Evolutionary conservation across 2,329 filamentous ascomycete genomes (phyloP), one percentile per base, ranked within the genome.

Genomic region (Cladosporium oxysporum): DNA sequence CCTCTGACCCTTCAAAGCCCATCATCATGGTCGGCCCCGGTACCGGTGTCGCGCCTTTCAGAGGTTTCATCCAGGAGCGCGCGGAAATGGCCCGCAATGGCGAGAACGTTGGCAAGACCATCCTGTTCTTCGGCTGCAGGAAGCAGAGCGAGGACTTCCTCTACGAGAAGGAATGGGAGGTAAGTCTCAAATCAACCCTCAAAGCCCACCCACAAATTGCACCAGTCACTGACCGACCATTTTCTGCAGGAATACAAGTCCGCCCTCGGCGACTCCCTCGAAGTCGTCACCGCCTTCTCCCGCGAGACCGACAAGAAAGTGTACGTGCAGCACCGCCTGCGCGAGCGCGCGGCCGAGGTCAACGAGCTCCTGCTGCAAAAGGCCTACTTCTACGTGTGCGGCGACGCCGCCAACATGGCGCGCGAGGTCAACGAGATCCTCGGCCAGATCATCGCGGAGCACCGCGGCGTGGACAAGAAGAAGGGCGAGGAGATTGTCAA

Each of bases 401-500:
- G 95, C 81, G 95, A 99, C 77, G 96, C 96, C 0, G 91, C 95
- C 65, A 93, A 97, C 82, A 97, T 84, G 79, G 79, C 80, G 16
- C 73, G 78, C 33, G 80, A 82, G 70, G 79, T 82, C 35, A 77
- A 96, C 78, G 84, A 89, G 28, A 88, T 92, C n/a, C 84, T 99
- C 52, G 90, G 85, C 29, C 89, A 96, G 77, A 96, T 98, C 75
- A 89, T 99, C 72, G 85, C 93, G 29, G 88, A 93, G 76, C 87
- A 96, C 78, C 87, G 95, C 63, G 90, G 90, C 60, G 85, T 98
- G 66, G 84, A 92, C 1, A 90, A 94, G 74, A 84, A 90, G 69
- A 97, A 97, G 85, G 95, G 88, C 16, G 95, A 99, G 81, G 94
- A 98, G 76, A 89, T 97, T 74, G 93, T 99, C 68, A 99, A 98